phyloP scores from a whole-genome alignment of 2,329 filamentous ascomycete genomes.

The Clonostachys rosea region DNA sequence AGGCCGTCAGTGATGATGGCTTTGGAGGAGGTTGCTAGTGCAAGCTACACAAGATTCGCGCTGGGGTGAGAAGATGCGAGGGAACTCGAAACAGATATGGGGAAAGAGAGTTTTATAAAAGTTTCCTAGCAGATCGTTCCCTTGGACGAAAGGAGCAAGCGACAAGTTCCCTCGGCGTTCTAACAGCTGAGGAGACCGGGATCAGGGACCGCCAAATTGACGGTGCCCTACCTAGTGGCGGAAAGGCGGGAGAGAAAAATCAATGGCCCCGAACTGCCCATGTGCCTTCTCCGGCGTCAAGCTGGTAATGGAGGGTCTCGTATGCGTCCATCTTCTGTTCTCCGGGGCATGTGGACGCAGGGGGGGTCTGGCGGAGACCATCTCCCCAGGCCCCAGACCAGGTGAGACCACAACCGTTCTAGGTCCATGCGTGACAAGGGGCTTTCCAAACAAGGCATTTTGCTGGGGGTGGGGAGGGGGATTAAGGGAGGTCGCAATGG shows the following conservation, averaged over 20 bases:
- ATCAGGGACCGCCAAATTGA: neutral
- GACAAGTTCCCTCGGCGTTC: too few relatives aligned
- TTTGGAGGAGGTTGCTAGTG: too few relatives aligned
- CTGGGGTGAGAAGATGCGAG: too few relatives aligned
- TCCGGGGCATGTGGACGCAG: neutral
- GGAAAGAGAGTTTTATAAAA: too few relatives aligned
- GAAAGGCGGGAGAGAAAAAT: neutral
- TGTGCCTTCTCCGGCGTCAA: neutral
- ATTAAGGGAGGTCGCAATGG: neutral
- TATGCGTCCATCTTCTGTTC: neutral
- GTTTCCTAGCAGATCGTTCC: too few relatives aligned
- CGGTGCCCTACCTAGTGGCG: neutral
- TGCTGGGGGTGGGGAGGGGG: neutral
- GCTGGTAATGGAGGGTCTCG: slow-evolving; percentile 1
- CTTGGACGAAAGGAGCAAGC: too few relatives aligned
- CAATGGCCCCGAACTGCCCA: neutral
- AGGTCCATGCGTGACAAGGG: neutral
- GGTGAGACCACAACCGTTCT: neutral
- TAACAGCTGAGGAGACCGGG: neutral
- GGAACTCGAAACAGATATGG: too few relatives aligned
- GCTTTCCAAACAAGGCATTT: neutral
- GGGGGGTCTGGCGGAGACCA: neutral
- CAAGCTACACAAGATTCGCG: too few relatives aligned
- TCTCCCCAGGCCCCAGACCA: neutral
- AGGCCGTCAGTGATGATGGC: too few relatives aligned